These are phyloP conservation scores for Myxozyma udenii DNA, from an alignment of 805 yeast genomes.

Conservation along the genomic window DNA sequence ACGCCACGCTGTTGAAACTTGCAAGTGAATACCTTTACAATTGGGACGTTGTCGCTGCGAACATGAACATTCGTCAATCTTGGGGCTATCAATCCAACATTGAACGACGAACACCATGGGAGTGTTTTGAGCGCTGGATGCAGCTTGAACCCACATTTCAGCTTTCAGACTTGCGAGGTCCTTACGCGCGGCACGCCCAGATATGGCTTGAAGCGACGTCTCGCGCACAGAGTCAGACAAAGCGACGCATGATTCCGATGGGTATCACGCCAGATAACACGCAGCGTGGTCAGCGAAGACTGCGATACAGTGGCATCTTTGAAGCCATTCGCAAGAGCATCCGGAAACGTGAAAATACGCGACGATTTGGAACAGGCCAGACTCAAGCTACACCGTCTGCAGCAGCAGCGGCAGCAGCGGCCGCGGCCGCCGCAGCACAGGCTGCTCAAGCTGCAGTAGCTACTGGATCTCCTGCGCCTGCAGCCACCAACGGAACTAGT, in stretches of 20 bases:
- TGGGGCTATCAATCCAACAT: conserved; percentile 64
- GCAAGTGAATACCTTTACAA: conserved; percentile 86
- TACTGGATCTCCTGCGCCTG: neutral
- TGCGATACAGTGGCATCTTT: conserved; percentile 96
- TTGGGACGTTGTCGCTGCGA: conserved; percentile 88
- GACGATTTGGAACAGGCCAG: conserved; percentile 7
- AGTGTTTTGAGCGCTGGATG: conserved; percentile 92
- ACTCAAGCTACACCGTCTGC: conserved; percentile 1
- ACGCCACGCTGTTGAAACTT: conserved; percentile 68
- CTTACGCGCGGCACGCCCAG: conserved; percentile 77
- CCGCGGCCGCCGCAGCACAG: conserved; percentile 1
- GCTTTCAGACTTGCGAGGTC: conserved; percentile 75
- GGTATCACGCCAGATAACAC: conserved; percentile 86
- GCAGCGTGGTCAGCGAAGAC: conserved; percentile 85
- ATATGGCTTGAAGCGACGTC: conserved; percentile 91
- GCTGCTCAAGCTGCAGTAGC: conserved; percentile 1
- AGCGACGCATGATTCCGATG: conserved; percentile 82
- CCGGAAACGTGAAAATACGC: conserved; percentile 68
- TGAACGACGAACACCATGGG: conserved; percentile 98
- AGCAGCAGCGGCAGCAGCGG: neutral
- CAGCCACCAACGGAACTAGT: neutral
- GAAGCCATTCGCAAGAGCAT: conserved; percentile 89
- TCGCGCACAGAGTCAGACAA: conserved; percentile 81
- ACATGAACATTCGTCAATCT: conserved; percentile 63
- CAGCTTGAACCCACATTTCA: conserved; percentile 89